Evolutionary conservation across 805 yeast species (phyloP), one percentile per base, ranked within the genome.

Genomic region (Torulaspora franciscae): DNA sequence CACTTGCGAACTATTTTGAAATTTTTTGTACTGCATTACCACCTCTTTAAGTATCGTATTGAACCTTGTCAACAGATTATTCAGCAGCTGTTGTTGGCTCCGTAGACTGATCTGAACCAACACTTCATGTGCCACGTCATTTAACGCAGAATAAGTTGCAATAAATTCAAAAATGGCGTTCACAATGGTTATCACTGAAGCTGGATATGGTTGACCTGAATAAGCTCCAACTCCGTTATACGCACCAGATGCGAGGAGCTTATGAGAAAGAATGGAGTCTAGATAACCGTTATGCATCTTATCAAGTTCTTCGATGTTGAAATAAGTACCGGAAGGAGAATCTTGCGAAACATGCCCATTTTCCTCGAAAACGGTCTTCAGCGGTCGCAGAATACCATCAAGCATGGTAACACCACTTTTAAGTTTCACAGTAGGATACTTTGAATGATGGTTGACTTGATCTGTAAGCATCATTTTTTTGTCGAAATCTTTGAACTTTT

Each of bases 241-340:
- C 1, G 54, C 46, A 9, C 56, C 43, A 11, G 59, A 49, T n/a
- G 48, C 48, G 28, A 62, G 43, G 34, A 62, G 45, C 40, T 55
- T 57, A 33, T 61, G 59, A 11, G 52, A 42, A 6, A 59, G 45
- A 7, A 62, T 54, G 7, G 59, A 49, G 10, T 52, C 45, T 41
- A 71, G 46, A 53, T 62, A 70, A 2, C 48, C 46, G 17, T 58
- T 55, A 51, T 74, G 78, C 11, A 67, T 40, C 4, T 51, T 30
- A 8, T 69, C 65, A 9, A 82, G 55, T 34, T 79, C 80, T 50
- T 80, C 82, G 39, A 82, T 61, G 9, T 76, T 35, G 15, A 44
- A 34, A 6, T 22, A 11, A 11, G 10, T 33, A n/a, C 29, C 26
- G 7, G 13, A 14, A 15, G 26, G 13, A n/a, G 19, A 11, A 19